Conservation (phyloP, 1,284 basidiomycete species). For the Fomitiporia mediterranea region DNA sequence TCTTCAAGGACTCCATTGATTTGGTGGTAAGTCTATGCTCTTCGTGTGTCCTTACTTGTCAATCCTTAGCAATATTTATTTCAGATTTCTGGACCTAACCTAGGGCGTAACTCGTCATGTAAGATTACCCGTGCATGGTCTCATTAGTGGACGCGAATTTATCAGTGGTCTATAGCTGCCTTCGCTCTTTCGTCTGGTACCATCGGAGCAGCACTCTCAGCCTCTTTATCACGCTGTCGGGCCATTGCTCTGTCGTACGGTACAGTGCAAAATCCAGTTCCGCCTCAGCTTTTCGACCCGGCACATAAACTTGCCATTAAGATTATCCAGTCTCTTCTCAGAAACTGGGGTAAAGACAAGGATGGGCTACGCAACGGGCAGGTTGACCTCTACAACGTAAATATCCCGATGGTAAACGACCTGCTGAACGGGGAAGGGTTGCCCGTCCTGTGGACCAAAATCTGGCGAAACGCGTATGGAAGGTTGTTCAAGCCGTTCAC, state of each 20-base stretch:
- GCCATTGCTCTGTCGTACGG: slow-evolving; percentile 85
- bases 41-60: too few species aligned
- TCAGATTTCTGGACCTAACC: slow-evolving; percentile 72
- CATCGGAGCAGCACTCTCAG: slow-evolving; percentile 82
- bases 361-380: slow-evolving; percentile 55
- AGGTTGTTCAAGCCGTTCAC: slow-evolving; percentile 59
- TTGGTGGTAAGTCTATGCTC: slow-evolving; percentile 59
- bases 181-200: slow-evolving; percentile 88
- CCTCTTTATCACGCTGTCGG: slow-evolving; percentile 64
- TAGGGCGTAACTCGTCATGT: slow-evolving; percentile 81
- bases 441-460: slow-evolving; percentile 65
- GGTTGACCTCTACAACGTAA: slow-evolving; percentile 78
- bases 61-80: slow-evolving; percentile 6
- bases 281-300: slow-evolving; percentile 53
- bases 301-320: slow-evolving; percentile 64
- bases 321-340: slow-evolving; percentile 71
- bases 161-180: slow-evolving; percentile 56
- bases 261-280: slow-evolving; percentile 68
- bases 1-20: slow-evolving; percentile 82
- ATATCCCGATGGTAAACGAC: slow-evolving; percentile 68
- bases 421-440: slow-evolving; percentile 50
- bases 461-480: slow-evolving; percentile 76
- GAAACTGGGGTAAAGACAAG: slow-evolving; percentile 73
- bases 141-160: not conserved
- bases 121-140: slow-evolving; percentile 24